Conservation (phyloP, 2,329 filamentous ascomycete genomes). For the Balansia obtecta region DNA sequence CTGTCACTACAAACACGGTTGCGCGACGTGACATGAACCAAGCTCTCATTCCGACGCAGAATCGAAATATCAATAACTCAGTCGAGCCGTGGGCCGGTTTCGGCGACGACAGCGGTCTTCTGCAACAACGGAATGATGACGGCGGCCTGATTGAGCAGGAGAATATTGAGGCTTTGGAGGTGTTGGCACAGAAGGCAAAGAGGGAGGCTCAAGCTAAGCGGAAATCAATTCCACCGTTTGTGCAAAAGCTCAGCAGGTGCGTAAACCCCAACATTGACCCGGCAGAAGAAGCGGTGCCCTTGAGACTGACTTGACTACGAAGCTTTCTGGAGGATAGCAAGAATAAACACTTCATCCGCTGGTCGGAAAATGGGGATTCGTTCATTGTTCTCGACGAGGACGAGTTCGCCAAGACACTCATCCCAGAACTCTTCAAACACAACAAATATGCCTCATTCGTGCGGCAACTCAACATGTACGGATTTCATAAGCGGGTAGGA, state of each 20-base stretch:
- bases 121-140: slow-evolving; percentile 23
- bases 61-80: slow-evolving; percentile 25
- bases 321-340: slow-evolving; percentile 91
- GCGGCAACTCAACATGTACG: slow-evolving; percentile 91
- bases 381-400: slow-evolving; percentile 97
- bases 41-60: slow-evolving; percentile 32
- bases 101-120: slow-evolving; percentile 26
- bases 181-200: slow-evolving; percentile 69
- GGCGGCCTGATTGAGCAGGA: slow-evolving; percentile 41
- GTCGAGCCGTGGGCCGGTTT: slow-evolving; percentile 30
- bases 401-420: slow-evolving; percentile 92
- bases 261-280: slow-evolving; percentile 13
- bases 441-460: slow-evolving; percentile 98
- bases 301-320: not conserved
- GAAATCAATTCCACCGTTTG: slow-evolving; percentile 94
- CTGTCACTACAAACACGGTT: slow-evolving; percentile 34
- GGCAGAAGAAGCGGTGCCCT: not conserved
- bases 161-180: slow-evolving; percentile 67
- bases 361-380: slow-evolving; percentile 92
- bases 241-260: slow-evolving; percentile 95
- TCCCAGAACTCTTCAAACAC: slow-evolving; percentile 97
- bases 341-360: slow-evolving; percentile 89
- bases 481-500: slow-evolving; percentile 91
- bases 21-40: slow-evolving; percentile 40
- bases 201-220: slow-evolving; percentile 78